These are phyloP conservation scores for Mortierella sp. DNA, from an alignment of 371 early-diverging fungal genomes.

Conservation along the genomic window DNA sequence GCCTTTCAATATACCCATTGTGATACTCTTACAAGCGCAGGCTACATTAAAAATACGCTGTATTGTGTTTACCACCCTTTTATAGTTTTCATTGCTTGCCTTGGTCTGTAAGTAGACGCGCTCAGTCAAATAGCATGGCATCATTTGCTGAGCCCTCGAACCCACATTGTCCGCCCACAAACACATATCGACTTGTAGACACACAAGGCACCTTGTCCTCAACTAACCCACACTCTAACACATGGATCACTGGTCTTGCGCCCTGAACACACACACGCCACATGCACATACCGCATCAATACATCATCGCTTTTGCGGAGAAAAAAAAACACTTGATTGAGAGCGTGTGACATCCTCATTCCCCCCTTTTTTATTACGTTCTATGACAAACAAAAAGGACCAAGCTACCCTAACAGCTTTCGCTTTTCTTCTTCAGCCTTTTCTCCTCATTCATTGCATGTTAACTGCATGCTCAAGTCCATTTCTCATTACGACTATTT, in stretches of 20 bases:
- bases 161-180: background rate
- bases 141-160: background rate
- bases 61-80: background rate
- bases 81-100: background rate
- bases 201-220: background rate
- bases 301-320: background rate
- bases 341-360: conserved; percentile 9
- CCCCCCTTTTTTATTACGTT: conserved; percentile 11
- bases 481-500: background rate
- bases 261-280: background rate
- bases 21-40: no score
- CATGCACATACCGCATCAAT: background rate
- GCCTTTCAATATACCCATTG: conserved; percentile 1
- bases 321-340: background rate
- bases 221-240: background rate
- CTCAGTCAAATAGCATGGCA: conserved; percentile 2
- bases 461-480: conserved; percentile 1
- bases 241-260: background rate
- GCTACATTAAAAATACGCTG: no score
- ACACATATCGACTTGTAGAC: background rate
- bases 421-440: background rate
- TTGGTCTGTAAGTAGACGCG: background rate
- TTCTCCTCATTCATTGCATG: background rate
- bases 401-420: background rate
- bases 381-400: background rate